Conservation (phyloP, 73 alveolate genomes). For the Tetrahymena borealis region DNA sequence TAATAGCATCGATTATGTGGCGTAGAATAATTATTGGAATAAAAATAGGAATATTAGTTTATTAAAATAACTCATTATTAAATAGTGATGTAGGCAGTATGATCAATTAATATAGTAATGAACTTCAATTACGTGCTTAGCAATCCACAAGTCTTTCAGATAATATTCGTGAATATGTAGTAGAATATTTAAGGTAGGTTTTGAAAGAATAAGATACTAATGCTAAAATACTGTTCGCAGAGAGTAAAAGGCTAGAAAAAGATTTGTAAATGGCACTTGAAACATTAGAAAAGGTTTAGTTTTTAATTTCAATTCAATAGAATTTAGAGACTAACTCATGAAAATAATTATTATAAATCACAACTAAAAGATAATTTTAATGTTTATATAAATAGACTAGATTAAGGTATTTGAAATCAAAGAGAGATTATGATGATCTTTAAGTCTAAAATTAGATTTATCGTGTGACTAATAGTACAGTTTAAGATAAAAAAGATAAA, state of each 20-base stretch:
- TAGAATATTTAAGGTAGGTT: not conserved
- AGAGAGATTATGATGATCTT: not conserved
- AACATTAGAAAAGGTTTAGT: not conserved
- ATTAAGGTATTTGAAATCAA: not conserved
- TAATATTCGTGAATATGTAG: not conserved
- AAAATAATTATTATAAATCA: no score
- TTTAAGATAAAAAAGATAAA: not conserved
- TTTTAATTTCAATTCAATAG: not conserved
- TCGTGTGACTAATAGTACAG: not conserved
- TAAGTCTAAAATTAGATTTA: not conserved
- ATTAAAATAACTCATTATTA: not conserved
- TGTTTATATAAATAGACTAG: not conserved
- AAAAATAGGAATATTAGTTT: no score
- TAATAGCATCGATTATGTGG: no score
- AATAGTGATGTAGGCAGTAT: not conserved
- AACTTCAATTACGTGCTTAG: not conserved
- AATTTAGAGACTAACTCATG: not conserved
- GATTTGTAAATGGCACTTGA: not conserved
- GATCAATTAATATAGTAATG: not conserved
- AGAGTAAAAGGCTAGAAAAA: not conserved
- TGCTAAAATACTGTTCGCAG: not conserved
- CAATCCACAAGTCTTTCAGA: not conserved
- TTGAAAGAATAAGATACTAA: not conserved
- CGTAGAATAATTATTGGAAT: no score
- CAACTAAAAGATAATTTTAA: no score